Evolutionary conservation across 805 yeast species (phyloP).

Genomic region (Gaillardinia entomophila): DNA sequence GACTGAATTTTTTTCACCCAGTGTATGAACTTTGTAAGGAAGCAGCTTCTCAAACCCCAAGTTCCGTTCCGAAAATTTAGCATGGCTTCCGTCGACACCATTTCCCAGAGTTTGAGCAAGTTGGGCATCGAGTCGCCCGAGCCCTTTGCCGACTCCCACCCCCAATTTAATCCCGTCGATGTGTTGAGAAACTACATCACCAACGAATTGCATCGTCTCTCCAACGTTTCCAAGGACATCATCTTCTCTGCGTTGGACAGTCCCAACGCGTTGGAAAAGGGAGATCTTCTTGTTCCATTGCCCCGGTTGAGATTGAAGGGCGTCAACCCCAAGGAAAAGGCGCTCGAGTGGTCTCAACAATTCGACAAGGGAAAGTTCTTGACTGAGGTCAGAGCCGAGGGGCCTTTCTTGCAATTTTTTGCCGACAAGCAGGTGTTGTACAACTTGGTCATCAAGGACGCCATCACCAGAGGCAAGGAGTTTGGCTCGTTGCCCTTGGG

Average conservation of each 20-base stretch:
- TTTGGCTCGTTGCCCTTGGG: slow-evolving; percentile 80
- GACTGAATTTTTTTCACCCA: neutral
- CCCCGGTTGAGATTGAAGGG: slow-evolving; percentile 81
- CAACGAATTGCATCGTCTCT: slow-evolving; percentile 63
- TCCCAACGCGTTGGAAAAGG: slow-evolving; percentile 80
- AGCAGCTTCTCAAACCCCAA: neutral
- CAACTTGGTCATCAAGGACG: slow-evolving; percentile 64
- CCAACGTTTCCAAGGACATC: slow-evolving; percentile 63
- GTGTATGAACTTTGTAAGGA: neutral
- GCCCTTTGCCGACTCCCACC: slow-evolving; percentile 57
- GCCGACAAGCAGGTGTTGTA: slow-evolving; percentile 63
- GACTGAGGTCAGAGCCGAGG: slow-evolving; percentile 70
- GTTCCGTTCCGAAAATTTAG: neutral
- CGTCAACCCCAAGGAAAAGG: slow-evolving; percentile 73
- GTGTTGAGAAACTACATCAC: slow-evolving; percentile 86
- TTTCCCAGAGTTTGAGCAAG: slow-evolving; percentile 27
- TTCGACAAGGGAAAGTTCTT: slow-evolving; percentile 72
- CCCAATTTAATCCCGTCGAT: slow-evolving; percentile 78
- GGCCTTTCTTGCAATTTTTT: slow-evolving; percentile 88
- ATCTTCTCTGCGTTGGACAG: slow-evolving; percentile 86
- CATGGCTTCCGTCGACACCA: slow-evolving; percentile 17
- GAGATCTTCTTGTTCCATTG: slow-evolving; percentile 87
- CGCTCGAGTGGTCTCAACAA: slow-evolving; percentile 64
- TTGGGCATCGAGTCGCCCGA: slow-evolving; percentile 40
- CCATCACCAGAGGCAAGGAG: slow-evolving; percentile 50